phyloP scores from a whole-genome alignment of 805 yeast species.

The Kuraishia molischiana region DNA sequence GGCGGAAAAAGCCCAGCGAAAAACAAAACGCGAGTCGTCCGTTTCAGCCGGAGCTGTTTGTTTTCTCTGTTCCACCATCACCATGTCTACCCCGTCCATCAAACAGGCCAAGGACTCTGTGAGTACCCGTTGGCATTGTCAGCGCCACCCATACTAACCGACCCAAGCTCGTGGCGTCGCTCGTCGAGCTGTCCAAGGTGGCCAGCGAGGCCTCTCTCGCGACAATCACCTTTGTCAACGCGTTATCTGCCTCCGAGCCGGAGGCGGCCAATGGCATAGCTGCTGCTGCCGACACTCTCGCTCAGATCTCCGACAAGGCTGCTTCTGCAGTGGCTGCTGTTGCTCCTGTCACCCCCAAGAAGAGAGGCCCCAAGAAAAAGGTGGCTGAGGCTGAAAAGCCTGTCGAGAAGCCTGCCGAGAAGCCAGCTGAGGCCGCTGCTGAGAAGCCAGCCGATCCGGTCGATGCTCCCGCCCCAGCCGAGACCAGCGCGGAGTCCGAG shows the following conservation, averaged over 20 bases:
- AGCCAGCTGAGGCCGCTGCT: constrained; percentile 9
- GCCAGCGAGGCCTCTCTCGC: constrained; percentile 80
- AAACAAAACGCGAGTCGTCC: too few relatives aligned
- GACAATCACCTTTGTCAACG: constrained; percentile 65
- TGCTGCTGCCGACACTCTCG: neutral
- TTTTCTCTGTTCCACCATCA: too few relatives aligned
- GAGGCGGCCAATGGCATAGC: neutral
- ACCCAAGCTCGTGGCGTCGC: constrained; percentile 60
- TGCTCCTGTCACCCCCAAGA: neutral
- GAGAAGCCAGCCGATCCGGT: constrained; percentile 12
- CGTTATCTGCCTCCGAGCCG: constrained; percentile 29
- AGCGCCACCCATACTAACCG: neutral
- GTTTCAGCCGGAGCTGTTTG: too few relatives aligned
- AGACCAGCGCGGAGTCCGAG: constrained; percentile 5
- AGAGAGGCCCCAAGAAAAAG: neutral
- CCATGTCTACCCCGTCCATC: neutral
- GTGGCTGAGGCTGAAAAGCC: constrained; percentile 9
- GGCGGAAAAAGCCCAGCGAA: too few relatives aligned
- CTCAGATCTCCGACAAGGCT: neutral
- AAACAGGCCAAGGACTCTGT: neutral
- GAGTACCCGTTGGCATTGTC: neutral
- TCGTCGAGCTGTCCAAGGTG: constrained; percentile 78
- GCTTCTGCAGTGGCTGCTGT: constrained; percentile 1
- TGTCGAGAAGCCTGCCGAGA: constrained; percentile 11
- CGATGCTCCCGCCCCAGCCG: constrained; percentile 7